Base-by-base conservation (phyloP, 2,329 filamentous ascomycete species). In the Alternaria conjuncta region DNA sequence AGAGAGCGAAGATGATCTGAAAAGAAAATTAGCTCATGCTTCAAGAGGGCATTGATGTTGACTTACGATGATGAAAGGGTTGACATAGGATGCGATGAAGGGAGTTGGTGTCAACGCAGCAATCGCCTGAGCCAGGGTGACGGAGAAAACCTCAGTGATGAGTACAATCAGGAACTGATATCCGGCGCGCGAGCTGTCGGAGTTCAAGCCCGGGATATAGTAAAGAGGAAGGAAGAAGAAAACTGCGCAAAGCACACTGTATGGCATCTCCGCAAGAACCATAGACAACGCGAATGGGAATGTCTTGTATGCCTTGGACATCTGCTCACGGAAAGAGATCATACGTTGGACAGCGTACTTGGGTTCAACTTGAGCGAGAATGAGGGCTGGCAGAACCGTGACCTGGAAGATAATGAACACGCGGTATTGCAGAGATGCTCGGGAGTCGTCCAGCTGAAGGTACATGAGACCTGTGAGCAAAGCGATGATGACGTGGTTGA, bases 371-470 rank as follows among this genome's bases (percentile, higher is more conserved):
- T 96, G 93, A 1, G 90, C 89, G 60, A 97, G 88, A 78, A 97
- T 93, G 28, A 96, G 84, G 1, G 92, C 92, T 0, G 93, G 93
- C 25, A 97, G 85, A 21, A 97, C 92, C 0, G 92, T 93, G 55
- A 94, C 88, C 78, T 96, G 93, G 87, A 97, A 97, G 78, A 96
- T 92, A 79, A 95, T 88, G 80, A 97, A 97, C 66, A 97, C 87
- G 64, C 90, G 90, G 83, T 96, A 92, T 79, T 97, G 94, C 5
- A 97, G 85, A 2, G 90, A 92, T 1, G 90, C 83, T 10, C 91
- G 87, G 3, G 91, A 93, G 73, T 94, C 82, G 75, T 95, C 89
- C 9, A 97, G 87, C 64, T 93, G 87, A 51, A 96, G 84, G 78
- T 91, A 97, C 32, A 90, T 90, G 12, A 97, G 85, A 70, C 94